A percentile compares a stretch with the other conserved stretches of the same genome.
These are phyloP conservation scores for Kandelia obovata DNA, from an alignment of 345 rosid species.

Conservation along the genomic window DNA sequence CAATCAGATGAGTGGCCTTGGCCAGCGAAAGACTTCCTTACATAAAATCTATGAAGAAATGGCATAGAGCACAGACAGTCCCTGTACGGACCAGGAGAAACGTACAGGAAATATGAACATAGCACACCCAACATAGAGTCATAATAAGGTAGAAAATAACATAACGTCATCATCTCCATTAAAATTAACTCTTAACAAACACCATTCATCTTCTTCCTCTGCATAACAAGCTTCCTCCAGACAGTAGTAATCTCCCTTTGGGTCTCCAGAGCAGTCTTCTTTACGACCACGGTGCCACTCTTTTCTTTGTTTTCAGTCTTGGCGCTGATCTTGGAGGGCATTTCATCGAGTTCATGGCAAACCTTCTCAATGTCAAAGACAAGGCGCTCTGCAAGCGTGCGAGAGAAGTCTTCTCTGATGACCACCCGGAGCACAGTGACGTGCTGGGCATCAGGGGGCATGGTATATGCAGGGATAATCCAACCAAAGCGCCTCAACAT, in stretches of 20 bases:
- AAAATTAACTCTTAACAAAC: conserved; percentile 8
- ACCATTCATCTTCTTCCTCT: conserved; percentile 26
- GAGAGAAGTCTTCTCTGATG: conserved; percentile 25
- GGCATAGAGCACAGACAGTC: too few relatives aligned
- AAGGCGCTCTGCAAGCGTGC: conserved; percentile 12
- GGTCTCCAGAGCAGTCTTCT: conserved; percentile 16
- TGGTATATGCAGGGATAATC: conserved; percentile 24
- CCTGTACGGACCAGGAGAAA: too few relatives aligned
- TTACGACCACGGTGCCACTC: not conserved
- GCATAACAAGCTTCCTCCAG: conserved; percentile 26
- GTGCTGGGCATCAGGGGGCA: conserved; percentile 26
- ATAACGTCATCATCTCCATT: too few relatives aligned
- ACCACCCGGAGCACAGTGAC: conserved; percentile 23
- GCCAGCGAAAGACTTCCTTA: too few relatives aligned
- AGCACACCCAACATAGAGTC: too few relatives aligned
- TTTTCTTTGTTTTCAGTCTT: conserved; percentile 3
- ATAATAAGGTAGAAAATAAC: too few relatives aligned
- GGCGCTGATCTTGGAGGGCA: conserved; percentile 2
- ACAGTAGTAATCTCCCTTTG: conserved; percentile 22
- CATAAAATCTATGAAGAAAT: too few relatives aligned
- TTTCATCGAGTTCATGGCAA: conserved; percentile 10
- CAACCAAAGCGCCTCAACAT: conserved; percentile 21
- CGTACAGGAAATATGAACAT: too few relatives aligned
- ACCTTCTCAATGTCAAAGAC: conserved; percentile 12
- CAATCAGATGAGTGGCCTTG: too few relatives aligned